These are phyloP conservation scores for Plantago lanceolata DNA, from an alignment of 305 asterid genomes.

Conservation along the genomic window DNA sequence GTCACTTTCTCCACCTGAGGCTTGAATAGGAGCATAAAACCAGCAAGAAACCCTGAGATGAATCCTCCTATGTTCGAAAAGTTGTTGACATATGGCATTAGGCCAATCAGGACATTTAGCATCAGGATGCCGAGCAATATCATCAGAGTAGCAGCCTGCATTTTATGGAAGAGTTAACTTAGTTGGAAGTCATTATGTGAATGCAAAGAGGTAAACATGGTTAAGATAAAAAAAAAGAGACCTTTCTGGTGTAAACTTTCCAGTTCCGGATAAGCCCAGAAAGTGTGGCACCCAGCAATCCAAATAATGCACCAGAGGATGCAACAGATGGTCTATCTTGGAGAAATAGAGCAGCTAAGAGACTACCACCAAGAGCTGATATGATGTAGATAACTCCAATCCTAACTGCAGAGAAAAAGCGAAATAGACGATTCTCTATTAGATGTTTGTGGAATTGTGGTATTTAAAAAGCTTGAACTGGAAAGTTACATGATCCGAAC, in stretches of 20 bases:
- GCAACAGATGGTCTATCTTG: constrained; percentile 74
- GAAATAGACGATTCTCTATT: background rate
- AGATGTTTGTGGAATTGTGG: too few species aligned
- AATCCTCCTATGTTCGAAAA: constrained; percentile 77
- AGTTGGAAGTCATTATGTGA: constrained; percentile 16
- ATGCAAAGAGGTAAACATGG: background rate
- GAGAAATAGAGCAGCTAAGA: constrained; percentile 60
- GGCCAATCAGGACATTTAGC: constrained; percentile 48
- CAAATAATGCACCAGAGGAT: constrained; percentile 73
- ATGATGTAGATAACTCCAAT: constrained; percentile 59
- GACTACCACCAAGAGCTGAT: constrained; percentile 61
- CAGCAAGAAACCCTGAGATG: constrained; percentile 60
- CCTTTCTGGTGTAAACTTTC: constrained; percentile 70
- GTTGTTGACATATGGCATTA: constrained; percentile 70
- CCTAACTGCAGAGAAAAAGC: constrained; percentile 45
- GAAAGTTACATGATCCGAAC: constrained; percentile 64
- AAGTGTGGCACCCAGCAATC: constrained; percentile 73
- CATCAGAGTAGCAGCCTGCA: constrained; percentile 56
- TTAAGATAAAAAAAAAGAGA: constrained; percentile 17
- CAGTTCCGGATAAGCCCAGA: constrained; percentile 66
- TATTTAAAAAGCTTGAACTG: background rate
- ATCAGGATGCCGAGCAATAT: constrained; percentile 39
- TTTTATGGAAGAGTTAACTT: constrained; percentile 6
- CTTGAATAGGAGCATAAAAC: constrained; percentile 52
- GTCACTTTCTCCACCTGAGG: constrained; percentile 53